Base-by-base conservation (phyloP, 371 early-diverging fungal genomes). In the Mucor piriformis region DNA sequence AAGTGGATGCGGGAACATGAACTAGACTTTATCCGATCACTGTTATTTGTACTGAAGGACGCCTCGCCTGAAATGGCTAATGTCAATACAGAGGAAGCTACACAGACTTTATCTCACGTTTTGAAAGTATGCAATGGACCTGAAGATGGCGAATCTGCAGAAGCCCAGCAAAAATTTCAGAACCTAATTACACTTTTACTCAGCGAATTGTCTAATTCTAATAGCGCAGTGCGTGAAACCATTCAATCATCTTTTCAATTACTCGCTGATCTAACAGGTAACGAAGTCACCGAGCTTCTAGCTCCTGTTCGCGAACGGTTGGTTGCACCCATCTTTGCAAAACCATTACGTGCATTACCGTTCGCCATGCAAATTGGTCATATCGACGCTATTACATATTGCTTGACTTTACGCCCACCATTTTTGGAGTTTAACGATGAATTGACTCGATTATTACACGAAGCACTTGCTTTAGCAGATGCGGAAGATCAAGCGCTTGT, bases 371-470 rank as follows among this genome's bases (percentile, higher is more conserved):
- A 97, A 72, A 98, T 99, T 24, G 99, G 98, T 8, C 88, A 96
- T 65, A 96, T 96, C 60, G 99, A 98, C 63, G 98, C 98, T 16
- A 93, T 98, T 58, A 97, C 97, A 0, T 98, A 95, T 72, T 95
- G 96, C 56, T 77, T 99, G 54, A 83, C 90, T 0, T 74, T 98
- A n/a, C 83, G 89, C 4, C 97, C 98, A 33, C 88, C 95, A 3
- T 87, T 98, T 65, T 71, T 98, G 42, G 85, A 85, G 42, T 95
- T 96, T 63, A 94, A 89, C 47, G 98, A 97, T 18, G 97, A 97
- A 66, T 82, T 99, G 27, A 76, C 93, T 11, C 85, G 97, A 11
- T 66, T 98, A 34, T 69, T 99, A 20, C 89, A 92, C 44, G 99
- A 99, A 69, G 96, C 95, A 0, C 71, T 97, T 35, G 95, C 96